These are phyloP conservation scores for Mycocentrospora acerina DNA, from an alignment of 2,329 filamentous ascomycete genomes.

Conservation along the genomic window DNA sequence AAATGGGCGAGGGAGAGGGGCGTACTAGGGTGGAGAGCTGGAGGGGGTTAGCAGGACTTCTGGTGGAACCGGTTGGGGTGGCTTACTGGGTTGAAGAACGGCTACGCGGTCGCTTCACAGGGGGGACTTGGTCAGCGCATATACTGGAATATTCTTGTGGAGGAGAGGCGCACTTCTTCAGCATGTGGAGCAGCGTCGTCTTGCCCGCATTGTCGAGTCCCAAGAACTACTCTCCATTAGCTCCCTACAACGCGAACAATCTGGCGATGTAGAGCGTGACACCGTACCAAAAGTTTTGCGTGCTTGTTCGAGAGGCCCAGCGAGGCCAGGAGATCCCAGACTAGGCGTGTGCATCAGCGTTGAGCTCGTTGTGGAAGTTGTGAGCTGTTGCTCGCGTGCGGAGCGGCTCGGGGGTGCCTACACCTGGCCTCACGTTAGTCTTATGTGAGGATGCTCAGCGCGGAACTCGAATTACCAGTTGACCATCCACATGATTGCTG, in stretches of 20 bases:
- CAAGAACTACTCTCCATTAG: slow-evolving; percentile 59
- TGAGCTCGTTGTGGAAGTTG: slow-evolving; percentile 4
- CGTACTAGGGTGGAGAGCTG: slow-evolving; percentile 79
- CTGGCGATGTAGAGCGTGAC: background rate
- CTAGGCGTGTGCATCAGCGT: slow-evolving; percentile 47
- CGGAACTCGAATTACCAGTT: slow-evolving; percentile 64
- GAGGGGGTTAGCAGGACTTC: slow-evolving; percentile 6
- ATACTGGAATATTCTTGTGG: background rate
- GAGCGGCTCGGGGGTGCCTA: slow-evolving; percentile 14
- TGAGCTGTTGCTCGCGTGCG: slow-evolving; percentile 6
- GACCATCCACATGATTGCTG: slow-evolving; percentile 74
- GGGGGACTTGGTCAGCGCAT: slow-evolving; percentile 47
- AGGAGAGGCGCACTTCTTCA: slow-evolving; percentile 59
- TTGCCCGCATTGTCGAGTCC: slow-evolving; percentile 92
- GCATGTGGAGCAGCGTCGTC: slow-evolving; percentile 87
- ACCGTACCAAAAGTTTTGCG: slow-evolving; percentile 49
- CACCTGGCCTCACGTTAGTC: slow-evolving; percentile 9
- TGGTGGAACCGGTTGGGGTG: background rate
- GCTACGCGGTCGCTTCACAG: slow-evolving; percentile 70
- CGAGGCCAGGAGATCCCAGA: slow-evolving; percentile 83
- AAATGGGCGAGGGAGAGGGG: slow-evolving; percentile 16
- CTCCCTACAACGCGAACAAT: too few species aligned
- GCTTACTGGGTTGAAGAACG: slow-evolving; percentile 65
- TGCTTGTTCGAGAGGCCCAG: slow-evolving; percentile 90
- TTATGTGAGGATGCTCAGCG: background rate